Percentiles rank a stretch among this genome's conserved stretches.
These are phyloP conservation scores for Echria macrotheca DNA, from an alignment of 495 filamentous ascomycete species.

Conservation along the genomic window DNA sequence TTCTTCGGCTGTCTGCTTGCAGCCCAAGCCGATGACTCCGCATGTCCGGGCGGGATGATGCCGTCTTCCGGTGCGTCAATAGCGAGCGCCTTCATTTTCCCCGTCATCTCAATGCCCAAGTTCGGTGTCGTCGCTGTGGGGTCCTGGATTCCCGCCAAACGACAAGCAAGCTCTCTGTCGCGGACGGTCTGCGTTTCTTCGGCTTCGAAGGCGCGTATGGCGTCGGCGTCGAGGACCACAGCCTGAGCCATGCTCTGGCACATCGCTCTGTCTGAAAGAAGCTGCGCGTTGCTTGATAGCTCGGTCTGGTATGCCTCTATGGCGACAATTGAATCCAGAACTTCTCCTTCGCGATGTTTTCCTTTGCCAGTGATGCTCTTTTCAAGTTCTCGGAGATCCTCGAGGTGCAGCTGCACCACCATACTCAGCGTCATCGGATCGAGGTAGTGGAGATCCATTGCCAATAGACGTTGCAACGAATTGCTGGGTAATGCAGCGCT, in stretches of 20 bases:
- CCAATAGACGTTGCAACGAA: neutral
- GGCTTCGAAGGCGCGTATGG: slow-evolving; percentile 10
- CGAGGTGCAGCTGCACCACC: slow-evolving; percentile 27
- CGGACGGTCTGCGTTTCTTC: slow-evolving; percentile 20
- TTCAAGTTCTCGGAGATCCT: slow-evolving; percentile 25
- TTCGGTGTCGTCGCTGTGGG: neutral
- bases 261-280: slow-evolving; percentile 28
- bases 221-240: slow-evolving; percentile 20
- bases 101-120: neutral
- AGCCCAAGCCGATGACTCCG: slow-evolving; percentile 17
- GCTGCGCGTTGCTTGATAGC: slow-evolving; percentile 13
- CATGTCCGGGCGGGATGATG: neutral
- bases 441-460: neutral
- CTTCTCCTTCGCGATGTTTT: slow-evolving; percentile 25
- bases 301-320: slow-evolving; percentile 24
- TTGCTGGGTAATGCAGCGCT: no score
- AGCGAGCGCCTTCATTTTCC: neutral
- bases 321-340: slow-evolving; percentile 24
- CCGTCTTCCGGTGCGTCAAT: neutral
- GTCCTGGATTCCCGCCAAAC: neutral
- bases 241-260: slow-evolving; percentile 30
- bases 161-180: slow-evolving; percentile 20
- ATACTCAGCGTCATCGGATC: neutral
- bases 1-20: slow-evolving; percentile 2
- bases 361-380: slow-evolving; percentile 17